Percentiles rank a stretch among this genome's conserved stretches.
These are phyloP conservation scores for Dioscorea dumetorum DNA, from an alignment of 106 monocot genomes.

Conservation along the genomic window DNA sequence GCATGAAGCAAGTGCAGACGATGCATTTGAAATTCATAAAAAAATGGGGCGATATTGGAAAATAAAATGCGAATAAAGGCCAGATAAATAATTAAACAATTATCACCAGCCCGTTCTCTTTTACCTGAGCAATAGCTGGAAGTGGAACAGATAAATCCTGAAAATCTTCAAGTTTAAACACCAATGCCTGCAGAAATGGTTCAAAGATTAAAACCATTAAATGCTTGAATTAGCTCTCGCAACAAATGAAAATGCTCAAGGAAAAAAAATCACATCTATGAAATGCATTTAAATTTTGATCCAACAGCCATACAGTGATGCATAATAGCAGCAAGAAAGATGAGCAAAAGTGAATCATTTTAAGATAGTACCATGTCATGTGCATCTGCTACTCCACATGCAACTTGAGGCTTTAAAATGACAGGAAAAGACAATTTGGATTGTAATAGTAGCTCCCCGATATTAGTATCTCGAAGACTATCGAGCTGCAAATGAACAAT, in stretches of 20 bases:
- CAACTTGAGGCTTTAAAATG: constrained; percentile 96
- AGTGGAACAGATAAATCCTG: constrained; percentile 66
- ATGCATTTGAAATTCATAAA: too few species aligned
- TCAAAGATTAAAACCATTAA: too few species aligned
- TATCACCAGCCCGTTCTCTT: background rate
- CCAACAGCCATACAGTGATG: too few species aligned
- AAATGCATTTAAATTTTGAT: background rate
- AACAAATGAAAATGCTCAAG: background rate
- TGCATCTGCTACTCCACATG: constrained; percentile 93
- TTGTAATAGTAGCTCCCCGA: constrained; percentile 43
- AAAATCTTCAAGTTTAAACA: constrained; percentile 78
- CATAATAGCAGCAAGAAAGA: too few species aligned
- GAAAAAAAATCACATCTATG: background rate
- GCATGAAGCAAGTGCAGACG: too few species aligned
- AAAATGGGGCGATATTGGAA: too few species aligned
- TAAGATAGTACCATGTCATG: constrained; percentile 65
- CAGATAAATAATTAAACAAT: too few species aligned
- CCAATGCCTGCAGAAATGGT: constrained; percentile 60
- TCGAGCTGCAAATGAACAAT: constrained; percentile 56
- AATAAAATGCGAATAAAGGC: too few species aligned
- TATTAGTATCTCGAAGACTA: constrained; percentile 36
- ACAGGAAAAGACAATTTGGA: constrained; percentile 72
- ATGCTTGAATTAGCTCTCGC: background rate
- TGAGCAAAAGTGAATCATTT: too few species aligned
- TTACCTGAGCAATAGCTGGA: constrained; percentile 96